Evolutionary conservation across 768 basidiomycete species (phyloP).

Genomic region (Tephrocybe sp.): DNA sequence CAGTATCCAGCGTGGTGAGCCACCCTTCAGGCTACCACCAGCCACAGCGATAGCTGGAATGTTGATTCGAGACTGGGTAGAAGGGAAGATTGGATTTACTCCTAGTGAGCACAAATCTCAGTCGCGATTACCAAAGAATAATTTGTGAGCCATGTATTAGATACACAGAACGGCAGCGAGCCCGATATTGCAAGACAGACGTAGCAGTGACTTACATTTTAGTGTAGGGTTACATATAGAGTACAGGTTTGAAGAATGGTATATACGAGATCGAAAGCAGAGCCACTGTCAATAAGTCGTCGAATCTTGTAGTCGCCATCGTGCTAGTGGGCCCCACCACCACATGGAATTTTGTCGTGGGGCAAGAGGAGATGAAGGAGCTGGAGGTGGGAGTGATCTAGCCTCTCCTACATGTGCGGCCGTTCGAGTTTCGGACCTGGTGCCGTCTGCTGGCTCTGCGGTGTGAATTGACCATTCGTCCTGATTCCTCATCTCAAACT

Average conservation of each 20-base stretch:
- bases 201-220: background rate
- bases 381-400: background rate
- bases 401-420: background rate
- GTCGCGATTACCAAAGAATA: constrained; percentile 2
- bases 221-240: constrained; percentile 11
- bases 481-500: constrained; percentile 19
- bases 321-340: constrained; percentile 79
- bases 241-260: constrained; percentile 10
- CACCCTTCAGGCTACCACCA: constrained; percentile 74
- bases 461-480: constrained; percentile 4
- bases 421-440: constrained; percentile 3
- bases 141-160: constrained; percentile 7
- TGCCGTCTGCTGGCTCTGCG: constrained; percentile 11
- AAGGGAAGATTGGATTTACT: constrained; percentile 46
- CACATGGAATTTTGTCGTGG: constrained; percentile 46
- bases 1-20: constrained; percentile 31
- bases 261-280: constrained; percentile 8
- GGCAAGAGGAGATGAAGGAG: constrained; percentile 9
- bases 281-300: constrained; percentile 52
- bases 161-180: background rate
- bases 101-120: constrained; percentile 10
- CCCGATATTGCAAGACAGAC: background rate
- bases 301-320: constrained; percentile 76
- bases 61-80: constrained; percentile 79
- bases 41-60: constrained; percentile 80